Conservation (phyloP, 2,329 filamentous ascomycete genomes). For the Fonsecaea erecta region DNA sequence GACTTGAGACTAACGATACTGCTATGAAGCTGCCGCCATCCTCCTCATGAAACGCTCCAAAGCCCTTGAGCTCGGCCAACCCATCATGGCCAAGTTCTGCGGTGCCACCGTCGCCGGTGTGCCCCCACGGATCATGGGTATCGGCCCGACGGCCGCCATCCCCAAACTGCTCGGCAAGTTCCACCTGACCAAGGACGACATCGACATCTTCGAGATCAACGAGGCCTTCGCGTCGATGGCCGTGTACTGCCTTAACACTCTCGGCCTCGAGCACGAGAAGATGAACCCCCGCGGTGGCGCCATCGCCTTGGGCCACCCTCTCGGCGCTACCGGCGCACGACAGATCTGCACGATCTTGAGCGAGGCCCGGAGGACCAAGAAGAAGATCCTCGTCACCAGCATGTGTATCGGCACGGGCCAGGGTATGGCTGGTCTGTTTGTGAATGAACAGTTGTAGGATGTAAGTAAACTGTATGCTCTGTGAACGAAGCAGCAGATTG, state of each 20-base stretch:
- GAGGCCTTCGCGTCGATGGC: slow-evolving; percentile 98
- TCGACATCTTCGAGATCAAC: slow-evolving; percentile 92
- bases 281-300: slow-evolving; percentile 95
- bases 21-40: slow-evolving; percentile 71
- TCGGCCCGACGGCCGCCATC: slow-evolving; percentile 60
- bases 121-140: slow-evolving; percentile 87
- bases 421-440: slow-evolving; percentile 69
- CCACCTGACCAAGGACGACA: slow-evolving; percentile 76
- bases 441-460: slow-evolving; percentile 61
- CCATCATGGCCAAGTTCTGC: slow-evolving; percentile 92
- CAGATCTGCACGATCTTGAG: slow-evolving; percentile 91
- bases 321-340: slow-evolving; percentile 85
- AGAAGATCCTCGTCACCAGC: slow-evolving; percentile 87
- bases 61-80: slow-evolving; percentile 82
- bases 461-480: too few relatives aligned
- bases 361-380: slow-evolving; percentile 80
- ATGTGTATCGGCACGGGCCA: slow-evolving; percentile 79
- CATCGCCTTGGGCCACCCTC: slow-evolving; percentile 87
- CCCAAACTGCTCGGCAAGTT: slow-evolving; percentile 83
- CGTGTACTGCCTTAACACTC: slow-evolving; percentile 83
- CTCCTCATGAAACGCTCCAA: slow-evolving; percentile 94
- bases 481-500: too few relatives aligned
- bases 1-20: slow-evolving; percentile 37
- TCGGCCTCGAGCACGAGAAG: slow-evolving; percentile 65
- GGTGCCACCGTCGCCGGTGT: slow-evolving; percentile 89